A percentile compares a stretch with the other conserved stretches of the same genome.
Evolutionary conservation across 345 rosid genomes (phyloP).

Genomic region (Brassica carinata): DNA sequence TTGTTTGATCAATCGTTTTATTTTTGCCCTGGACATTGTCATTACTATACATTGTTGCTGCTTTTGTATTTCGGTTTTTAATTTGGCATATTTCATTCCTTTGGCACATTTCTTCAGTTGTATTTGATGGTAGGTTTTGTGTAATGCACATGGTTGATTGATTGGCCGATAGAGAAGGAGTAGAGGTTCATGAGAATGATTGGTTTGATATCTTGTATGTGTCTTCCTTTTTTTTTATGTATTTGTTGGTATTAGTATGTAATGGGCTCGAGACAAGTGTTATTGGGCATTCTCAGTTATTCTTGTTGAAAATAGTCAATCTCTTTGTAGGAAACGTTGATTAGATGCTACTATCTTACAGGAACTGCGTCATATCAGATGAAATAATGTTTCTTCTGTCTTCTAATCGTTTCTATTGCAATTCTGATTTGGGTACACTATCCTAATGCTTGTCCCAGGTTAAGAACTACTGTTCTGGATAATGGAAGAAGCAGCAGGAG

Average conservation of each 20-base stretch:
- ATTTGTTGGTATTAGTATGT: conserved; percentile 3
- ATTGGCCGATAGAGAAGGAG: too few relatives aligned
- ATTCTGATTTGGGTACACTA: not conserved
- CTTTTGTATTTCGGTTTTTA: too few relatives aligned
- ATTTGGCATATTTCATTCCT: too few relatives aligned
- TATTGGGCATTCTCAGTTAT: not conserved
- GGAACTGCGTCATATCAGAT: not conserved
- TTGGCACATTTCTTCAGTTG: too few relatives aligned
- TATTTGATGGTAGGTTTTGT: too few relatives aligned
- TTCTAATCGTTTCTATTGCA: conserved; percentile 15
- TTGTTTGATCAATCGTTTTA: too few relatives aligned
- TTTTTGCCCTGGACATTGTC: too few relatives aligned
- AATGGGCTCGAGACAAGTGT: not conserved
- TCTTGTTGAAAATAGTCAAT: not conserved
- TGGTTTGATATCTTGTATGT: conserved; percentile 4
- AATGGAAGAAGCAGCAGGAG: conserved; percentile 55
- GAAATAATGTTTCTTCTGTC: conserved; percentile 1
- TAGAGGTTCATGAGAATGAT: conserved; percentile 3
- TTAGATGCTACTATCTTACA: not conserved
- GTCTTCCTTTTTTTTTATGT: not conserved
- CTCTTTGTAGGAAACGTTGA: not conserved
- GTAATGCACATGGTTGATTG: too few relatives aligned
- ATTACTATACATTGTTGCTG: too few relatives aligned
- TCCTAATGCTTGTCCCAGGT: conserved; percentile 7
- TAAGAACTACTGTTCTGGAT: conserved; percentile 26